Percentiles rank a stretch among this genome's conserved stretches.
Evolutionary conservation across 2,329 filamentous ascomycete species (phyloP).

Genomic region (Ramichloridium luteum): DNA sequence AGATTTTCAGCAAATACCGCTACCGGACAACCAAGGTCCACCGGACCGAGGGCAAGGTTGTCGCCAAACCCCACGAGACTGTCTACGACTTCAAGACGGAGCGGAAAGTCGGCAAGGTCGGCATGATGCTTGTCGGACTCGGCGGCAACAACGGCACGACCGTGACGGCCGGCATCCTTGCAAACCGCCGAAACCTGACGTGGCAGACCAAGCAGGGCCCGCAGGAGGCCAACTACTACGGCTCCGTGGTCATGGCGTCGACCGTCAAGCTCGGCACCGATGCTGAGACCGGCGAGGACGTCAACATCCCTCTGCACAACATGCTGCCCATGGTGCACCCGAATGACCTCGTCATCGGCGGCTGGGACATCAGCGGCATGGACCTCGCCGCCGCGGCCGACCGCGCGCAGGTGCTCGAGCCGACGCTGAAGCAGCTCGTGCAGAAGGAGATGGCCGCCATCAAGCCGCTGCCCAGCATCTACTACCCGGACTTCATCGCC

Average conservation of each 20-base stretch:
- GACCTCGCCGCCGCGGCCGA: constrained; percentile 90
- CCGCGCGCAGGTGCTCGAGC: constrained; percentile 86
- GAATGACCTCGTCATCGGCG: constrained; percentile 86
- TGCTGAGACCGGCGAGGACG: constrained; percentile 67
- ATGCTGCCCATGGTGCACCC: constrained; percentile 84
- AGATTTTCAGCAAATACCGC: constrained; percentile 88
- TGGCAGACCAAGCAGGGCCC: constrained; percentile 93
- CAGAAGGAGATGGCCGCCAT: constrained; percentile 86
- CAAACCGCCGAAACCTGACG: constrained; percentile 71
- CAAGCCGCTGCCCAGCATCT: constrained; percentile 84
- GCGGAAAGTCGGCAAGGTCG: constrained; percentile 81
- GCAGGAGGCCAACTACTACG: constrained; percentile 89
- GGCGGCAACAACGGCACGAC: constrained; percentile 98
- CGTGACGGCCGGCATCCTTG: constrained; percentile 91
- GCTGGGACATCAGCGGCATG: constrained; percentile 93
- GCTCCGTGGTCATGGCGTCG: constrained; percentile 91
- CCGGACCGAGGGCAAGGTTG: constrained; percentile 59
- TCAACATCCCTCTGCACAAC: constrained; percentile 93
- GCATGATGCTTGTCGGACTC: constrained; percentile 95
- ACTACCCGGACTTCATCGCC: constrained; percentile 99
- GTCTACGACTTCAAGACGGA: constrained; percentile 96
- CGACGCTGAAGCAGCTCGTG: constrained; percentile 78
- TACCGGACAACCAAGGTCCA: constrained; percentile 87
- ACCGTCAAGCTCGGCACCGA: constrained; percentile 94
- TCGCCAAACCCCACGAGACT: constrained; percentile 77